Percentiles rank a stretch among this genome's conserved stretches.
These are phyloP conservation scores for Gracilaria domingensis DNA, from an alignment of 23 red algal species.

Conservation along the genomic window DNA sequence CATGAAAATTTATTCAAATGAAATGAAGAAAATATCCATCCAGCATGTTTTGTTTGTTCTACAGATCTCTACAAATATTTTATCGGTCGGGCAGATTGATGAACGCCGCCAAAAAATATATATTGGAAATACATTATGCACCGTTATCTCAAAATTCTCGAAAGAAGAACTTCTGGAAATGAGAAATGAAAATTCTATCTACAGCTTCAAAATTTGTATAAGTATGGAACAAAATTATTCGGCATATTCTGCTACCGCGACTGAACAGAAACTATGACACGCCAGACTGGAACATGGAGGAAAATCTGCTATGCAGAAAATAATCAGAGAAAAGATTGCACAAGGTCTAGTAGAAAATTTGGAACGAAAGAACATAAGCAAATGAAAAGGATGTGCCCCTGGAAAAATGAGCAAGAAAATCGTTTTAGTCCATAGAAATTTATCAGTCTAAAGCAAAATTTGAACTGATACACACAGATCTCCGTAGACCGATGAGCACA, in stretches of 20 bases:
- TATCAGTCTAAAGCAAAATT: not conserved
- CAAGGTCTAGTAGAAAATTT: not conserved
- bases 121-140: not conserved
- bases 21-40: not conserved
- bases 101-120: not conserved
- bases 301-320: too few relatives aligned
- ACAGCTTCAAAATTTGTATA: too few relatives aligned
- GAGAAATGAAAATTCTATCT: too few relatives aligned
- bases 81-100: too few relatives aligned
- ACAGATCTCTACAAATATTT: not conserved
- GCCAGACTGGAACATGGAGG: too few relatives aligned
- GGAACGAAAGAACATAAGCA: not conserved
- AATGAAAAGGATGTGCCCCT: not conserved
- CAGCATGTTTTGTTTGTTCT: not conserved
- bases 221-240: too few relatives aligned
- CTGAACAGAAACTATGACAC: too few relatives aligned
- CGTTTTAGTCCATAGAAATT: not conserved
- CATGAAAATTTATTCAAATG: too few relatives aligned
- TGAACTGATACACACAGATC: conserved; percentile 17
- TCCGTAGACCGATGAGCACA: conserved; percentile 16
- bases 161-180: too few relatives aligned
- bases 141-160: not conserved
- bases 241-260: too few relatives aligned
- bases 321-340: too few relatives aligned
- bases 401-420: conserved; percentile 4